Evolutionary conservation across 208 protist species (phyloP).

Genomic region (Trypanosoma rangeli): DNA sequence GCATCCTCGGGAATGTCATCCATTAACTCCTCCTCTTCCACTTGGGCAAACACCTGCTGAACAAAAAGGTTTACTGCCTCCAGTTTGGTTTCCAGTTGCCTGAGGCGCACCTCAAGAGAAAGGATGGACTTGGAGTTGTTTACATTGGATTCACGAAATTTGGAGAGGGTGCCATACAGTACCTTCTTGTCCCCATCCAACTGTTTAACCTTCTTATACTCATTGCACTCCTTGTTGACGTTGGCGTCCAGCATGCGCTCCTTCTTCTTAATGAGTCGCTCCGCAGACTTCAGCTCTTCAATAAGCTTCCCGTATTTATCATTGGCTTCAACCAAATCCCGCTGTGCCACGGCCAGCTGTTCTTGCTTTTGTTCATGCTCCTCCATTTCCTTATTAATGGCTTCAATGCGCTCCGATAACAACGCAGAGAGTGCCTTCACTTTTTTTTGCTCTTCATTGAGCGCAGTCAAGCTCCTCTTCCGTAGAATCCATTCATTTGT

Average conservation of each 20-base stretch:
- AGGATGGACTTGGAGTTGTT: conserved; percentile 79
- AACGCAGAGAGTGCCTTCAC: conserved; percentile 42
- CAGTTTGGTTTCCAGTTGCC: conserved; percentile 72
- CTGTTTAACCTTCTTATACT: conserved; percentile 66
- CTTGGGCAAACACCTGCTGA: conserved; percentile 71
- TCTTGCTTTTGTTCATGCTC: conserved; percentile 41
- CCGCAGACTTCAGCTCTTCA: conserved; percentile 63
- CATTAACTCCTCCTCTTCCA: conserved; percentile 43
- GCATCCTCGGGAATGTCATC: conserved; percentile 54
- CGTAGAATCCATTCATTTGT: conserved; percentile 57
- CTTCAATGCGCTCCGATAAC: conserved; percentile 51
- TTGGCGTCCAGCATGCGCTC: conserved; percentile 57
- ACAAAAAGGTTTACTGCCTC: conserved; percentile 77
- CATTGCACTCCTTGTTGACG: conserved; percentile 33
- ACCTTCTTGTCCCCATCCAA: conserved; percentile 79
- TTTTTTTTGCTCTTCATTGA: conserved; percentile 54
- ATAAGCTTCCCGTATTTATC: conserved; percentile 35
- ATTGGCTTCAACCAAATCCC: conserved; percentile 44
- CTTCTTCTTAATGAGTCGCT: conserved; percentile 84
- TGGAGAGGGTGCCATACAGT: conserved; percentile 66
- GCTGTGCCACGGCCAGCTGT: conserved; percentile 52
- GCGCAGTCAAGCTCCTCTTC: conserved; percentile 33
- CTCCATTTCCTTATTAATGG: conserved; percentile 41
- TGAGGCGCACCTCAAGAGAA: conserved; percentile 71
- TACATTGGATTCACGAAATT: conserved; percentile 65